Base-by-base conservation (phyloP, 768 basidiomycete genomes). In the Suillus weaverae region DNA sequence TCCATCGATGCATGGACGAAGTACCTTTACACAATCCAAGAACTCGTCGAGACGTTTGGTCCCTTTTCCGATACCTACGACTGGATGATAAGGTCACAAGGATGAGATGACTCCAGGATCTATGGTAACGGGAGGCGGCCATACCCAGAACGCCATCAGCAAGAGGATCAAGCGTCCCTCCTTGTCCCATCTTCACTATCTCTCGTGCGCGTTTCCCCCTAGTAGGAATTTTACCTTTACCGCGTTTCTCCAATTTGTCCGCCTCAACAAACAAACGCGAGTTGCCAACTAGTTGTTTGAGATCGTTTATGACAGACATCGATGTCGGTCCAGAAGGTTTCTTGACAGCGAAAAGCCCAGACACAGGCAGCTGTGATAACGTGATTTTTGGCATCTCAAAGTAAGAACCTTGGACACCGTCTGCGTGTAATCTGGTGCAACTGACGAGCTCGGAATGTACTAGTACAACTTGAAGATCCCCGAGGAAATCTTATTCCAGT, bases 311-410 rank as follows among this genome's bases (percentile, higher is more conserved):
- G 36, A 97, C 76, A 33, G 89, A 82, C 97, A 99, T 99, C 55
- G 94, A 96, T 2, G 93, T 90, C 32, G 91, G 90, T 1, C 97
- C 97, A 0, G 94, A 91, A 1, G 97, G 97, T 76, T 99, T 99
- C 60, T 85, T 82, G 46, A 99, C 79, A 1, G 89, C 97, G 75
- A 99, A 96, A 26, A 99, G 80, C 36, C 85, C 92, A 60, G 91
- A 92, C 11, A 93, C 72, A 8, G 93, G 93, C 14, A 89, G 73
- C 0, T 82, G 70, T 14, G 85, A 77, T 1, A 82, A 64, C 6
- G 80, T 69, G 30, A 81, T 77, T 78, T 90, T 93, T 2, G 92
- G 92, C 92, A 94, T 94, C 57, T 59, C 57, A 26, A 39, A 57
- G 38, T 56, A 26, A 14, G 36, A 18, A 53, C 53, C 32, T 33